phyloP scores from a whole-genome alignment of 2,329 filamentous ascomycete genomes.

The Verticillium zaregamsianum region DNA sequence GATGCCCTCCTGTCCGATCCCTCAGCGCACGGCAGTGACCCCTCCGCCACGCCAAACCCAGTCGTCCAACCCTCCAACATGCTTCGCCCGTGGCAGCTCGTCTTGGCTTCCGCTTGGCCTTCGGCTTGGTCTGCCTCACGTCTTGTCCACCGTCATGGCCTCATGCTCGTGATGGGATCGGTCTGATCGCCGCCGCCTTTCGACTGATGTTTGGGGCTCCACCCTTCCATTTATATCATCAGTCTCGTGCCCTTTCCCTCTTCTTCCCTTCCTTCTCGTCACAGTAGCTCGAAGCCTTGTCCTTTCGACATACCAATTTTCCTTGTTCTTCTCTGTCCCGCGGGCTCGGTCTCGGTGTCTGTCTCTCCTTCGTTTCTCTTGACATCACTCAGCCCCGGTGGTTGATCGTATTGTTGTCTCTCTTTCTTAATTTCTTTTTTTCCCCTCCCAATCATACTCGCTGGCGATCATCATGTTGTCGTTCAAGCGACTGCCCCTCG shows the following conservation, averaged over 20 bases:
- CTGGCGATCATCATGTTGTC: slow-evolving; percentile 15
- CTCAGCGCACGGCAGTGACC: background rate
- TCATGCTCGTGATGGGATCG: background rate
- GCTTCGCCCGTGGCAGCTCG: background rate
- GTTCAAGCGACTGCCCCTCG: slow-evolving; percentile 9
- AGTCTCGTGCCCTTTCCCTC: background rate
- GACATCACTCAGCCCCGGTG: slow-evolving; percentile 5
- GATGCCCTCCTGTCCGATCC: background rate
- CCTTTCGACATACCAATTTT: background rate
- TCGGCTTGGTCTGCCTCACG: background rate
- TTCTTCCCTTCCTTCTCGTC: background rate
- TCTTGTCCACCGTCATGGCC: background rate
- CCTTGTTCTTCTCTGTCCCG: slow-evolving; percentile 3
- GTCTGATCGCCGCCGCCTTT: slow-evolving; percentile 3
- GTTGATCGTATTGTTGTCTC: slow-evolving; percentile 3
- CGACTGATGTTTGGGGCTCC: slow-evolving; percentile 1
- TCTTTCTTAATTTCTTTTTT: slow-evolving; percentile 2
- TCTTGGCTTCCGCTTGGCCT: background rate
- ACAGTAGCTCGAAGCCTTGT: background rate
- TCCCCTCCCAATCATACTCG: slow-evolving; percentile 3
- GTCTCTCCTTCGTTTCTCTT: slow-evolving; percentile 10
- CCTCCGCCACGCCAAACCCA: background rate
- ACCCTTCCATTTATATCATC: slow-evolving; percentile 4
- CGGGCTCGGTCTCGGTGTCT: slow-evolving; percentile 13
- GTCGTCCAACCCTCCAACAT: background rate